Conservation (phyloP, 2,329 filamentous ascomycete genomes). For the Atkinsonella texensis region DNA sequence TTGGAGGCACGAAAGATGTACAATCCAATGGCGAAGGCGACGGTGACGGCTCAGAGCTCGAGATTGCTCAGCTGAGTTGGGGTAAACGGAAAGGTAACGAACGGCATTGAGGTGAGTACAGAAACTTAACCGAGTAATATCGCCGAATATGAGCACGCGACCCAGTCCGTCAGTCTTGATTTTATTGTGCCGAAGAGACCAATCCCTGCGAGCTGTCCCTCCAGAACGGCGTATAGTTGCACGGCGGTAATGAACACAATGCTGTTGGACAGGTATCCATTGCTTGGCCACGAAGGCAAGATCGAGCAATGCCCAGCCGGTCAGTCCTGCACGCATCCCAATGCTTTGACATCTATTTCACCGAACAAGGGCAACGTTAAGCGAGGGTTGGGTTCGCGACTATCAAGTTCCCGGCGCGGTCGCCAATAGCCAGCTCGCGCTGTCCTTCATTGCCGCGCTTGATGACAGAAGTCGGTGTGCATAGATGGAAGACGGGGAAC, state of each 20-base stretch:
- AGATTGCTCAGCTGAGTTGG: constrained; percentile 55
- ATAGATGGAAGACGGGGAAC: constrained; percentile 63
- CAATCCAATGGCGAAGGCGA: constrained; percentile 57
- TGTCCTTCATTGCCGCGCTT: constrained; percentile 54
- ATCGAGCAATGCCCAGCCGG: constrained; percentile 76
- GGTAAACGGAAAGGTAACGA: constrained; percentile 77
- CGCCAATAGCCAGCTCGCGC: constrained; percentile 68
- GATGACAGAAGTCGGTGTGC: constrained; percentile 60
- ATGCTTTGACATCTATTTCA: constrained; percentile 78
- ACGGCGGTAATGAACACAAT: constrained; percentile 65
- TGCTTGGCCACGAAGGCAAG: constrained; percentile 75
- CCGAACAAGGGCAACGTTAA: constrained; percentile 64
- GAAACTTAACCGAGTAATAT: constrained; percentile 84
- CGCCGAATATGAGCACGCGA: constrained; percentile 84
- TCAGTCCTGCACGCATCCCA: constrained; percentile 74
- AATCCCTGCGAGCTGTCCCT: constrained; percentile 72
- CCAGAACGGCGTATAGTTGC: constrained; percentile 71
- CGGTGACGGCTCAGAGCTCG: constrained; percentile 51
- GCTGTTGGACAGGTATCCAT: constrained; percentile 67
- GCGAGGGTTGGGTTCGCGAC: constrained; percentile 86
- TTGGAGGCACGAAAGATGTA: constrained; percentile 82
- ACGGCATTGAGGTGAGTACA: constrained; percentile 65
- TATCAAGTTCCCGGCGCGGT: constrained; percentile 70
- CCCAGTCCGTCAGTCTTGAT: constrained; percentile 84
- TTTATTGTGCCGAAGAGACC: constrained; percentile 85